Base-by-base conservation (phyloP, 768 basidiomycete genomes). In the Dictyophora rubrovolvata region DNA sequence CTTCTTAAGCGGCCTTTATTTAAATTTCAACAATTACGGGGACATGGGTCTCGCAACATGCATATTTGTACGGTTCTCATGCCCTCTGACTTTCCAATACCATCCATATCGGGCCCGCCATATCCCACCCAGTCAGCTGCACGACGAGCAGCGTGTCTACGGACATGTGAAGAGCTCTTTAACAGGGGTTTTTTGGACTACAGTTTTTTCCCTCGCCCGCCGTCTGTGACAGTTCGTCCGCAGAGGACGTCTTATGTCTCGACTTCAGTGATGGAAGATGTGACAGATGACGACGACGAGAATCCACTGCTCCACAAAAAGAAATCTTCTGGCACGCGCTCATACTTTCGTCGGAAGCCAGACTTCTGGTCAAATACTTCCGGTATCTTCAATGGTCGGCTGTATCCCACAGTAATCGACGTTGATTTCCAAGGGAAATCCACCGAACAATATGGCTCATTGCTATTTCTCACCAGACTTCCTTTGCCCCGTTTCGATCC, bases 381-480 rank as follows among this genome's bases (percentile, higher is more conserved):
- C 18, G 59, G 65, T 53, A 63, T 66, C 60, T 61, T 66, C 17
- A 64, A 61, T n/a, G 61, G 64, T 22, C 66, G 58, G 58, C 75
- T 86, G n/a, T 85, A 82, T 66, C 84, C 86, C 1, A 76, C 77
- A 8, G 69, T 87, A 34, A 71, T 89, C 46, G 55, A 54, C 28
- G 67, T 76, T 4, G 67, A 70, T 11, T 68, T 68, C 11, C 63
- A 70, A 18, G 69, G 66, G 17, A 59, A 54, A 33, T 63, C 68
- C 14, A 69, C 68, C 23, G 65, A 66, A 22, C 63, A 71, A 55
- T 78, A 81, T 63, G 78, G 77, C 11, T 84, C 87, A 2, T 71
- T 93, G 57, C 67, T 82, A 17, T 67, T 93, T 36, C 73, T 93
- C 46, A 87, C 88, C 8, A 77, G 84, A 49, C 73, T 75, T 22